Percentiles rank a stretch among this genome's conserved stretches.
These are phyloP conservation scores for Saprolegnia diclina DNA, from an alignment of 352 stramenopile genomes.

Conservation along the genomic window DNA sequence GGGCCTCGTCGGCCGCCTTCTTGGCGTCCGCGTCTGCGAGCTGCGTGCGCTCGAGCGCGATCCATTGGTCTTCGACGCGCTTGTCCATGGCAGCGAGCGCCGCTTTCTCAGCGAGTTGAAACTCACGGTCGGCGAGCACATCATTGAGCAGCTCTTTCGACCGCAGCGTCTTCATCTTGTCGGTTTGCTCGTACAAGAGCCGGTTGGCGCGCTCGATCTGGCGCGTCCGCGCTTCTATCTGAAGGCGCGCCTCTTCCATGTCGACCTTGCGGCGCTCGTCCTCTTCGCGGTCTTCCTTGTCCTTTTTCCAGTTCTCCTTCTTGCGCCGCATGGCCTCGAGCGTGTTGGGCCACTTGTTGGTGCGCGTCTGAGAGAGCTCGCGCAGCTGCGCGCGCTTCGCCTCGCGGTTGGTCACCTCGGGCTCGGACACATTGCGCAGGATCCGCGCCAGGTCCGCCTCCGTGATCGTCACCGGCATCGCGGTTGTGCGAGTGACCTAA, in stretches of 20 bases:
- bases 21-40: slow-evolving; percentile 42
- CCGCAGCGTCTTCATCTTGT: slow-evolving; percentile 88
- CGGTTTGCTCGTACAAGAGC: slow-evolving; percentile 87
- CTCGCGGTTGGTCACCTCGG: slow-evolving; percentile 59
- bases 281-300: slow-evolving; percentile 83
- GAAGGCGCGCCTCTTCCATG: slow-evolving; percentile 66
- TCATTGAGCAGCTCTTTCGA: slow-evolving; percentile 82
- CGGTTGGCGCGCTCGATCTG: slow-evolving; percentile 83
- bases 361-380: slow-evolving; percentile 71
- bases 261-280: slow-evolving; percentile 64
- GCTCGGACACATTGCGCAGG: slow-evolving; percentile 57
- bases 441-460: slow-evolving; percentile 66
- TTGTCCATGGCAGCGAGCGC: slow-evolving; percentile 39
- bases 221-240: slow-evolving; percentile 59
- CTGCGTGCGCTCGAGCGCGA: slow-evolving; percentile 27
- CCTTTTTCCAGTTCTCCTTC: slow-evolving; percentile 88
- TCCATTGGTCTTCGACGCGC: slow-evolving; percentile 35
- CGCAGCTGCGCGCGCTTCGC: slow-evolving; percentile 57
- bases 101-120: slow-evolving; percentile 75
- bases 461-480: slow-evolving; percentile 27
- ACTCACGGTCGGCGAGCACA: slow-evolving; percentile 75
- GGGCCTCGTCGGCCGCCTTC: slow-evolving; percentile 48
- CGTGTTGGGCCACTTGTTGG: slow-evolving; percentile 88
- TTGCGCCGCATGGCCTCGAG: slow-evolving; percentile 84
- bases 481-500: not conserved